Percentiles rank a stretch among this genome's conserved stretches.
Conservation (phyloP, 495 filamentous ascomycete genomes). For the Aspergillus leporis region DNA sequence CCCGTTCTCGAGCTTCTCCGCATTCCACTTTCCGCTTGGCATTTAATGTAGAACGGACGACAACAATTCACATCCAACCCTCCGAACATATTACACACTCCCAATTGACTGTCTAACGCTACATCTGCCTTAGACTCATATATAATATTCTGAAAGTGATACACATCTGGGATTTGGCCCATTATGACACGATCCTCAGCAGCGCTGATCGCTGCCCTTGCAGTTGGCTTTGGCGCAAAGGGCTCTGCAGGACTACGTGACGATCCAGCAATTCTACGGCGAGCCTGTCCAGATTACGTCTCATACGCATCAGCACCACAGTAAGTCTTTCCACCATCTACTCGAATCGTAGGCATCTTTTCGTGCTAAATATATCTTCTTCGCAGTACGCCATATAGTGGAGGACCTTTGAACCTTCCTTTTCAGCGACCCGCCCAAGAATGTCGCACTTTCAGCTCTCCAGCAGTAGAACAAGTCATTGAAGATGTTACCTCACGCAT, state of each 20-base stretch:
- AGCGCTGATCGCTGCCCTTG: constrained; percentile 27
- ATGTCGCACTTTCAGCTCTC: constrained; percentile 87
- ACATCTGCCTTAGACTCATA: not conserved
- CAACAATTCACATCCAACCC: not conserved
- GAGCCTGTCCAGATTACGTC: constrained; percentile 53
- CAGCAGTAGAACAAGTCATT: constrained; percentile 85
- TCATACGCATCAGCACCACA: constrained; percentile 47
- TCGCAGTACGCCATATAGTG: constrained; percentile 69
- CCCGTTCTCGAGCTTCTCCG: constrained; percentile 13
- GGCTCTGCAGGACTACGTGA: constrained; percentile 28
- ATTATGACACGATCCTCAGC: constrained; percentile 13
- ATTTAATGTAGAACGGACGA: not conserved
- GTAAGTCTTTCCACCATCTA: constrained; percentile 30
- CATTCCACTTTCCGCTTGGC: constrained; percentile 11
- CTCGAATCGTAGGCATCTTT: not conserved
- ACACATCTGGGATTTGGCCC: not conserved
- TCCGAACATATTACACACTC: not conserved
- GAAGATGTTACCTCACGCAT: constrained; percentile 75
- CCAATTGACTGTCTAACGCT: not conserved
- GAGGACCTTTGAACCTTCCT: constrained; percentile 78
- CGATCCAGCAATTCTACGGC: constrained; percentile 33
- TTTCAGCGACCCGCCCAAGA: constrained; percentile 78
- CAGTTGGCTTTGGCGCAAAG: constrained; percentile 25
- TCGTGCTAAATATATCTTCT: not conserved
- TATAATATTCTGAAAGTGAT: not conserved